Conservation (phyloP, 768 basidiomycete genomes). For the Tylopilus felleus region DNA sequence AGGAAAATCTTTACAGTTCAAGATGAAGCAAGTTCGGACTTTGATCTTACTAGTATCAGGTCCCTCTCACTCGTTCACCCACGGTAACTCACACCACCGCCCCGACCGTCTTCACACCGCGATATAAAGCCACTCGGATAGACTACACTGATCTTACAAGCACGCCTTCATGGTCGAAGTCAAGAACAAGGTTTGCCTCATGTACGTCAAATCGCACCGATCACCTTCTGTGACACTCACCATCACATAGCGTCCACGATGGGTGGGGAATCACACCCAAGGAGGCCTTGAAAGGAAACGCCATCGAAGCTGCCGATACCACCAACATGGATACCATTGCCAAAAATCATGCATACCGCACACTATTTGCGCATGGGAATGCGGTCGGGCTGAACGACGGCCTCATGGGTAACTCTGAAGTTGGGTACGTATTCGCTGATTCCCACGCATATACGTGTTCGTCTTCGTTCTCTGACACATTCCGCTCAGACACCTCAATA, state of each 20-base stretch:
- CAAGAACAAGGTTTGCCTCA: slow-evolving; percentile 89
- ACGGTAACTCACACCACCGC: not conserved
- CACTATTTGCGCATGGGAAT: slow-evolving; percentile 81
- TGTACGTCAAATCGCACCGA: slow-evolving; percentile 45
- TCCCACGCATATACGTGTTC: not conserved
- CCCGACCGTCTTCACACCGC: slow-evolving; percentile 7
- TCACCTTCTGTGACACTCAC: not conserved
- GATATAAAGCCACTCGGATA: slow-evolving; percentile 1
- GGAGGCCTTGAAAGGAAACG: slow-evolving; percentile 77
- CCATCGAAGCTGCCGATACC: slow-evolving; percentile 81
- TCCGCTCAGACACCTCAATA: slow-evolving; percentile 75
- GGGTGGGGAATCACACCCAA: slow-evolving; percentile 84
- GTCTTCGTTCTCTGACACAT: not conserved
- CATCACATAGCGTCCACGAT: slow-evolving; percentile 74
- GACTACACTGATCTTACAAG: not conserved
- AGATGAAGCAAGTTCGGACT: no score
- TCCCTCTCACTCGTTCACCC: not conserved
- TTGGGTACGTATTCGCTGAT: slow-evolving; percentile 60
- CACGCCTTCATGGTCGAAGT: slow-evolving; percentile 43
- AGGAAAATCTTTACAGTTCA: no score
- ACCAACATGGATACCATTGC: slow-evolving; percentile 88
- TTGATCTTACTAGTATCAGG: not conserved
- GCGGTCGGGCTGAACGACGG: slow-evolving; percentile 91
- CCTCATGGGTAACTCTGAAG: slow-evolving; percentile 97
- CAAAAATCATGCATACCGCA: slow-evolving; percentile 67